Conservation (phyloP, 2,329 filamentous ascomycete species). For the Phyllosticta citriasiana region DNA sequence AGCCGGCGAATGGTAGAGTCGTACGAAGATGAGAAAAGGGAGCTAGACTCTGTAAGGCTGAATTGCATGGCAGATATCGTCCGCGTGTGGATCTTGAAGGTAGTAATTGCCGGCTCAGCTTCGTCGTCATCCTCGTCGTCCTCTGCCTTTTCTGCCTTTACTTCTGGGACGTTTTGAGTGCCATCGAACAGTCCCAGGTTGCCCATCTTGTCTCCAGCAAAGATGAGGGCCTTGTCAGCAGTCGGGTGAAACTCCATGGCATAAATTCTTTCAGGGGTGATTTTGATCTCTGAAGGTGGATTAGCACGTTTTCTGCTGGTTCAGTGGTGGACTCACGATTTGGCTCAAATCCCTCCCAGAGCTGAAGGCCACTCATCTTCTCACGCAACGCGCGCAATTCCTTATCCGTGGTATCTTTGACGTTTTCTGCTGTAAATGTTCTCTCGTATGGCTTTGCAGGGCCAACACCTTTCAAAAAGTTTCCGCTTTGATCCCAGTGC, state of each 20-base stretch:
- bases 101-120: slow-evolving; percentile 69
- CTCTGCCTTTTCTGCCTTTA: slow-evolving; percentile 51
- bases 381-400: slow-evolving; percentile 62
- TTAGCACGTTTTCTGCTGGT: neutral
- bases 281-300: slow-evolving; percentile 61
- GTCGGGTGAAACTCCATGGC: slow-evolving; percentile 82
- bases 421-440: slow-evolving; percentile 78
- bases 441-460: slow-evolving; percentile 69
- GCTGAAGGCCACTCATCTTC: slow-evolving; percentile 63
- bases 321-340: slow-evolving; percentile 46
- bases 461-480: slow-evolving; percentile 58
- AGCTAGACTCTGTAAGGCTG: slow-evolving; percentile 59
- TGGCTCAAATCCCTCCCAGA: slow-evolving; percentile 79
- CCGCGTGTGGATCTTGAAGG: slow-evolving; percentile 79
- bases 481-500: slow-evolving; percentile 59
- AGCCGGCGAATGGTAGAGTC: slow-evolving; percentile 85
- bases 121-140: slow-evolving; percentile 56
- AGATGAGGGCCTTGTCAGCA: slow-evolving; percentile 73
- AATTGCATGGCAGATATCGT: slow-evolving; percentile 83
- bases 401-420: slow-evolving; percentile 68
- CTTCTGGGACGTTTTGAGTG: slow-evolving; percentile 52
- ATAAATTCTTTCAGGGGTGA: slow-evolving; percentile 81
- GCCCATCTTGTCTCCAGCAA: slow-evolving; percentile 90
- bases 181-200: slow-evolving; percentile 86
- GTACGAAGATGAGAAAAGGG: slow-evolving; percentile 78